Conservation (phyloP, 768 basidiomycete genomes). For the Pisolithus marmoratus region DNA sequence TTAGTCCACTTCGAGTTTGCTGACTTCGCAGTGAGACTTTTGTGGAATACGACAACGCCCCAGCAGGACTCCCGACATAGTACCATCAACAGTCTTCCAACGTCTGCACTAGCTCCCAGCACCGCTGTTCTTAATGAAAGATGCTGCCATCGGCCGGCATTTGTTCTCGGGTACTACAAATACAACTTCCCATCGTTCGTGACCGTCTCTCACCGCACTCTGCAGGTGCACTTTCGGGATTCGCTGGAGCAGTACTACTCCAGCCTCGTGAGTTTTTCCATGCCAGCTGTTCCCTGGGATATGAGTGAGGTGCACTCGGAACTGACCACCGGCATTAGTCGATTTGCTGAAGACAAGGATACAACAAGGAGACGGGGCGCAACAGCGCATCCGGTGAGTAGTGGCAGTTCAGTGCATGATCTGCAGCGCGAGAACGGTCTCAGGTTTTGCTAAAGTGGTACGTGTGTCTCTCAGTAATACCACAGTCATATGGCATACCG, state of each 20-base stretch:
- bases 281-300: too few relatives aligned
- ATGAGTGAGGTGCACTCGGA: too few relatives aligned
- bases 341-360: slow-evolving; percentile 90
- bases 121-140: slow-evolving; percentile 15
- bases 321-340: slow-evolving; percentile 37
- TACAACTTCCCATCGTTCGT: neutral
- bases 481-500: slow-evolving; percentile 42
- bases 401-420: slow-evolving; percentile 1
- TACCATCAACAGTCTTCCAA: too few relatives aligned
- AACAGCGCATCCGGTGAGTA: slow-evolving; percentile 33
- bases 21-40: too few relatives aligned
- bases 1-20: too few relatives aligned
- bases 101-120: too few relatives aligned
- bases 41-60: too few relatives aligned
- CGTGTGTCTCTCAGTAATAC: slow-evolving; percentile 23
- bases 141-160: slow-evolving; percentile 21
- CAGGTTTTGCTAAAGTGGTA: neutral
- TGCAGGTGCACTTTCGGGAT: slow-evolving; percentile 71
- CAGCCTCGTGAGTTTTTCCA: slow-evolving; percentile 58
- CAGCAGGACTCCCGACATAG: too few relatives aligned
- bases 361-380: slow-evolving; percentile 66
- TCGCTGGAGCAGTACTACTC: slow-evolving; percentile 66
- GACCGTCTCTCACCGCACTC: neutral
- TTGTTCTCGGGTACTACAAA: slow-evolving; percentile 20
- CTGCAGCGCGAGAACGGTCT: too few relatives aligned